phyloP scores from a whole-genome alignment of 345 rosid genomes.

The Lumnitzera racemosa region DNA sequence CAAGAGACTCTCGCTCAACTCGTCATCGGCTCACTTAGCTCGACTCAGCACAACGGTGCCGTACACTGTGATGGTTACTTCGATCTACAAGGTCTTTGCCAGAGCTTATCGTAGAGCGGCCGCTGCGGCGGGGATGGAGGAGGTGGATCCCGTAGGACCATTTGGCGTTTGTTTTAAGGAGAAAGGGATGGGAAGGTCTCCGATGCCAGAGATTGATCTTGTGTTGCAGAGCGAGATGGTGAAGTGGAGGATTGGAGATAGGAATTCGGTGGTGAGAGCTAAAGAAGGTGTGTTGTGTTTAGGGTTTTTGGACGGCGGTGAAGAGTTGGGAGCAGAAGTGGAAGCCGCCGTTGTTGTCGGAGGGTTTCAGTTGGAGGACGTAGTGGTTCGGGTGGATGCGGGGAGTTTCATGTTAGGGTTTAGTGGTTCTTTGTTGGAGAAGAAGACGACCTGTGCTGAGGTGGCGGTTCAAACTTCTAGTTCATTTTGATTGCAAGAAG shows the following conservation, averaged over 20 bases:
- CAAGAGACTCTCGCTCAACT: conserved; percentile 19
- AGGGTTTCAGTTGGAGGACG: conserved; percentile 71
- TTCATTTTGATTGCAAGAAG: too few species aligned
- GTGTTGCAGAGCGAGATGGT: conserved; percentile 89
- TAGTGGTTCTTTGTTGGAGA: conserved; percentile 20
- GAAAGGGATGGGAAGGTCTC: conserved; percentile 4
- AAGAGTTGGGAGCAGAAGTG: conserved; percentile 5
- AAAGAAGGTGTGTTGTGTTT: conserved; percentile 46
- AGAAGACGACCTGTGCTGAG: conserved; percentile 22
- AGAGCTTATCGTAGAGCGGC: conserved; percentile 44
- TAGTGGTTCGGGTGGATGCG: conserved; percentile 53
- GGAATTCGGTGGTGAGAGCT: conserved; percentile 51
- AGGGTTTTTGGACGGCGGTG: conserved; percentile 70
- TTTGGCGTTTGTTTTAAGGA: conserved; percentile 45
- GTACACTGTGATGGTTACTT: conserved; percentile 56
- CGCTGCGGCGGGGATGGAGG: conserved; percentile 25
- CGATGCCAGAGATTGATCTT: conserved; percentile 49
- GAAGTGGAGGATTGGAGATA: conserved; percentile 60
- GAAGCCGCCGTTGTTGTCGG: conserved; percentile 44
- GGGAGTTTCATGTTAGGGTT: conserved; percentile 63
- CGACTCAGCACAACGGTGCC: conserved; percentile 57
- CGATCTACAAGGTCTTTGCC: conserved; percentile 33
- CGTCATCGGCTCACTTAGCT: conserved; percentile 17
- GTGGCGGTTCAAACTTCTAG: background rate
- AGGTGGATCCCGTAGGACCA: conserved; percentile 40